phyloP scores from a whole-genome alignment of 495 filamentous ascomycete species.

The Xylaria acuta region DNA sequence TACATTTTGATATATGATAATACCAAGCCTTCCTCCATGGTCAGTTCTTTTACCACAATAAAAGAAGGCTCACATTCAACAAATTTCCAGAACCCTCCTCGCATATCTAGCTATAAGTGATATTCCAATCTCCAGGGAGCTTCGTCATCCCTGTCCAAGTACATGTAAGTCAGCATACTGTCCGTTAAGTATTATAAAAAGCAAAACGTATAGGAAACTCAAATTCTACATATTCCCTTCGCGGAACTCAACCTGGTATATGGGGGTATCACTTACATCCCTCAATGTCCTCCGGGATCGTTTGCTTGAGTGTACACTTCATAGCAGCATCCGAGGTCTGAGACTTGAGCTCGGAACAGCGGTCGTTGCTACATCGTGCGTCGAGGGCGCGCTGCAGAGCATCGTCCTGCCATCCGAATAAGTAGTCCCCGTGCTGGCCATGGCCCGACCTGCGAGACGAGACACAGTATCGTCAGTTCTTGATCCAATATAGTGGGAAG shows the following conservation, averaged over 20 bases:
- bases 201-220: background rate
- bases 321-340: slow-evolving; percentile 48
- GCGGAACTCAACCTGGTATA: background rate
- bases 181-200: background rate
- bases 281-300: slow-evolving; percentile 48
- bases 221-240: background rate
- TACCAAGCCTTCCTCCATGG: background rate
- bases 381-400: slow-evolving; percentile 53
- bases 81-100: background rate
- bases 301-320: slow-evolving; percentile 46
- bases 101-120: slow-evolving; percentile 28
- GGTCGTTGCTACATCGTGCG: slow-evolving; percentile 43
- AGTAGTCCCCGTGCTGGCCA: slow-evolving; percentile 55
- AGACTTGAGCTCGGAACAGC: slow-evolving; percentile 44
- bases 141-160: slow-evolving; percentile 30
- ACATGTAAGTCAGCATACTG: background rate
- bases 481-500: background rate
- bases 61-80: background rate
- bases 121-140: slow-evolving; percentile 35
- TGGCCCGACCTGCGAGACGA: slow-evolving; percentile 42
- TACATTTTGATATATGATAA: background rate
- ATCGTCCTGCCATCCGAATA: slow-evolving; percentile 56
- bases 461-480: background rate
- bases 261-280: slow-evolving; percentile 47
- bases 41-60: background rate